Conservation (phyloP, 192 early-diverging fungal species). For the Dimargaris verticillata region DNA sequence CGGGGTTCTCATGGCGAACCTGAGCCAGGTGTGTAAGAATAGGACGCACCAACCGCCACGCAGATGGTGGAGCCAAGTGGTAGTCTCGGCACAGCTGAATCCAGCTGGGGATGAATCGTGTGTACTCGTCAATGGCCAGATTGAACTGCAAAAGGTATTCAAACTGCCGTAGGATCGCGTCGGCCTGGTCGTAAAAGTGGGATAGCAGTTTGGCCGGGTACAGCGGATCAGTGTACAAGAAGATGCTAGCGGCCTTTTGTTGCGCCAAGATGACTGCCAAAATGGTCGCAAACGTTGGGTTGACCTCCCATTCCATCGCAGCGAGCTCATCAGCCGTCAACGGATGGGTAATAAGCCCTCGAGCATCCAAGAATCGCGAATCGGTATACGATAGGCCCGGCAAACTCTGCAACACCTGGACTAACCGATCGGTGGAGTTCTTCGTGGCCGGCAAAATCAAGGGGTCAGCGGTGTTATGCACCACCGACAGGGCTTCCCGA, state of each 20-base stretch:
- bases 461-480: not conserved
- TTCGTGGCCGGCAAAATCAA: not conserved
- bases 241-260: slow-evolving; percentile 31
- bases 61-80: slow-evolving; percentile 38
- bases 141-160: slow-evolving; percentile 39
- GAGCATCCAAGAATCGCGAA: not conserved
- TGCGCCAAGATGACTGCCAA: slow-evolving; percentile 47
- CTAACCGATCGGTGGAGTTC: not conserved
- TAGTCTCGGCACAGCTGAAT: slow-evolving; percentile 34
- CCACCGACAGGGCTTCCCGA: not conserved
- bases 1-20: not conserved
- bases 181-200: slow-evolving; percentile 41
- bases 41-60: slow-evolving; percentile 48
- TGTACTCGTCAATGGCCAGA: slow-evolving; percentile 31
- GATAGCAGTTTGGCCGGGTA: slow-evolving; percentile 33
- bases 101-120: slow-evolving; percentile 26
- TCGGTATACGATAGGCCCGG: not conserved
- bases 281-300: slow-evolving; percentile 10
- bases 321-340: slow-evolving; percentile 41
- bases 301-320: slow-evolving; percentile 23
- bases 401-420: not conserved
- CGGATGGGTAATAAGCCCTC: slow-evolving; percentile 19
- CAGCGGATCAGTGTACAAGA: slow-evolving; percentile 13
- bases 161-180: slow-evolving; percentile 41
- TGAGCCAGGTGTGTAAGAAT: slow-evolving; percentile 25